Evolutionary conservation across 2,329 filamentous ascomycete genomes (phyloP), one percentile per base, ranked within the genome.

Genomic region (Phialophora verrucosa): DNA sequence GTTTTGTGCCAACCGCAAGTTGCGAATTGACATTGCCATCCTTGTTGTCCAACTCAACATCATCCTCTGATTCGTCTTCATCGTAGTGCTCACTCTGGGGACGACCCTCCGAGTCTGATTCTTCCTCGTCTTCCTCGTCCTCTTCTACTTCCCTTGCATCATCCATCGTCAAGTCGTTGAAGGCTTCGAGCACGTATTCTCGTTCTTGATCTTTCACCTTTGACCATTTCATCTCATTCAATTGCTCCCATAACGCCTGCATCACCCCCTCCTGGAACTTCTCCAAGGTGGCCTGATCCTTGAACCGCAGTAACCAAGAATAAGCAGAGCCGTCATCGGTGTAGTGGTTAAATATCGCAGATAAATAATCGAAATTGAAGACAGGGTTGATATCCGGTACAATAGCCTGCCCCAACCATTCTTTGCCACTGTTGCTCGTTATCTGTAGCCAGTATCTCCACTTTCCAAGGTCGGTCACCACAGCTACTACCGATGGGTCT

Each of bases 271-370:
- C 90, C 76, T 99, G 95, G 77, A 99, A 97, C 31, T 86, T 85
- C 76, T 97, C 93, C 60, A 96, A 84, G 0, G 89, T 89, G 23
- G 87, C 82, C 72, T 93, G 90, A 71, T 97, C 91, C 74, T 90
- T 92, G 82, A 99, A 99, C 14, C 93, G 89, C 42, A 99, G 82
- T 14, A 99, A 85, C 94, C 95, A 99, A 0, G 95, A 99, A 77
- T 93, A 96, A 4, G 95, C 94, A 1, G 91, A 91, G 1, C 93
- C 92, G 78, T 97, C 92, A 42, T 89, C 85, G 14, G 90, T 87
- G 77, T 97, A 98, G 76, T 97, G 93, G 75, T 99, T 99, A 85
- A 99, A 99, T 75, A 99, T 97, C 77, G 98, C 98, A 0, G 94
- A 98, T n/a, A 97, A 84, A 74, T 94, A 98, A 78, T 99, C 95